phyloP scores from a whole-genome alignment of 495 filamentous ascomycete genomes.

The Penicillium arizonense region DNA sequence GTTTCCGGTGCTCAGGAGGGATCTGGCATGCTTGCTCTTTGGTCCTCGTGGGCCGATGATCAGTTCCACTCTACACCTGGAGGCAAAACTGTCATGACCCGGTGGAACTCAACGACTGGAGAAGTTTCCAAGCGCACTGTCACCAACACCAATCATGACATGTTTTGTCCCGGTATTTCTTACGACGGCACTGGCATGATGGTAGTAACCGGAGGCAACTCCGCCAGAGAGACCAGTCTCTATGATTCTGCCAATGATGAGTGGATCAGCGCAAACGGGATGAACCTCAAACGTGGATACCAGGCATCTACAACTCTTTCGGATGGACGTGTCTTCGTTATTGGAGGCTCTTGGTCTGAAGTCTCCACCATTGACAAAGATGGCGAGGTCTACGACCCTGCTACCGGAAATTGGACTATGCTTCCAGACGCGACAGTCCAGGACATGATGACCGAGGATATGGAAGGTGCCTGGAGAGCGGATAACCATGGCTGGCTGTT shows the following conservation, averaged over 20 bases:
- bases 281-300: slow-evolving; percentile 57
- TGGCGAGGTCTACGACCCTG: slow-evolving; percentile 53
- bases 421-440: slow-evolving; percentile 36
- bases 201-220: slow-evolving; percentile 52
- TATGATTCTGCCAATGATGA: slow-evolving; percentile 28
- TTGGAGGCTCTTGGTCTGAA: slow-evolving; percentile 58
- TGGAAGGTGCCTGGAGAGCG: slow-evolving; percentile 20
- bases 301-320: slow-evolving; percentile 50
- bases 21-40: slow-evolving; percentile 37
- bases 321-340: slow-evolving; percentile 57
- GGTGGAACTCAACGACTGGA: slow-evolving; percentile 15
- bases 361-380: slow-evolving; percentile 42
- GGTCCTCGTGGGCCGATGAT: slow-evolving; percentile 39
- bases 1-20: slow-evolving; percentile 38
- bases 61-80: slow-evolving; percentile 30
- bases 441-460: slow-evolving; percentile 53
- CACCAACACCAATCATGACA: slow-evolving; percentile 52
- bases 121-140: slow-evolving; percentile 37
- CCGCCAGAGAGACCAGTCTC: slow-evolving; percentile 43
- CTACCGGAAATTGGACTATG: slow-evolving; percentile 32
- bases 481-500: slow-evolving; percentile 54
- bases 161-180: slow-evolving; percentile 64
- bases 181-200: slow-evolving; percentile 49
- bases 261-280: slow-evolving; percentile 34
- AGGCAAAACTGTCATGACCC: slow-evolving; percentile 32